Percentiles rank a stretch among this genome's conserved stretches.
Evolutionary conservation across 495 filamentous ascomycete genomes (phyloP).

Genomic region (Trichoderma virens): DNA sequence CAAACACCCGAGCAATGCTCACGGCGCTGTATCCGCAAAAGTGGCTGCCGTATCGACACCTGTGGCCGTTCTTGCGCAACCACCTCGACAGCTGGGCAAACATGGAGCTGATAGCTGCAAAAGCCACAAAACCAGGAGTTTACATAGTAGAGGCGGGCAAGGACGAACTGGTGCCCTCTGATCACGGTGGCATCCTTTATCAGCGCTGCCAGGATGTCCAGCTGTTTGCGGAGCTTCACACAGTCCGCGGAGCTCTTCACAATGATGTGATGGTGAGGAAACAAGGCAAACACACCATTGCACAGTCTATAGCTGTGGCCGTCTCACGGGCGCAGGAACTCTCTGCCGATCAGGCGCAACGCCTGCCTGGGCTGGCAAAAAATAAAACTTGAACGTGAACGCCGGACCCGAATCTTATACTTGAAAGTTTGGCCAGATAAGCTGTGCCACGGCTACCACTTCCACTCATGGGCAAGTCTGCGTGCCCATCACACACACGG

Average conservation of each 20-base stretch:
- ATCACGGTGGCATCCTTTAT: constrained; percentile 45
- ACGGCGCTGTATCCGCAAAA: constrained; percentile 68
- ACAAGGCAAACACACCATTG: constrained; percentile 33
- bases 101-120: constrained; percentile 26
- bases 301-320: constrained; percentile 13
- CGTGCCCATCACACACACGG: neutral
- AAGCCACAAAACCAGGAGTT: constrained; percentile 29
- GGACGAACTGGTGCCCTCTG: constrained; percentile 61
- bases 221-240: constrained; percentile 28
- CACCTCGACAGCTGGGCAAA: constrained; percentile 40
- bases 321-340: neutral
- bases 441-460: neutral
- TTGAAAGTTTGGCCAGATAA: neutral
- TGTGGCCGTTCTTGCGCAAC: constrained; percentile 42
- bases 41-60: constrained; percentile 63
- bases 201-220: constrained; percentile 33
- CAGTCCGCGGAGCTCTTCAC: constrained; percentile 34
- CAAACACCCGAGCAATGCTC: constrained; percentile 66
- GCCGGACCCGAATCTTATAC: neutral
- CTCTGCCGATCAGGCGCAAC: neutral
- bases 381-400: neutral
- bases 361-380: neutral
- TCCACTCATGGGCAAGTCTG: neutral
- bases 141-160: constrained; percentile 54
- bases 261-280: constrained; percentile 37